These are phyloP conservation scores for Crassisporium funariophilum DNA, from an alignment of 768 basidiomycete genomes.

Conservation along the genomic window DNA sequence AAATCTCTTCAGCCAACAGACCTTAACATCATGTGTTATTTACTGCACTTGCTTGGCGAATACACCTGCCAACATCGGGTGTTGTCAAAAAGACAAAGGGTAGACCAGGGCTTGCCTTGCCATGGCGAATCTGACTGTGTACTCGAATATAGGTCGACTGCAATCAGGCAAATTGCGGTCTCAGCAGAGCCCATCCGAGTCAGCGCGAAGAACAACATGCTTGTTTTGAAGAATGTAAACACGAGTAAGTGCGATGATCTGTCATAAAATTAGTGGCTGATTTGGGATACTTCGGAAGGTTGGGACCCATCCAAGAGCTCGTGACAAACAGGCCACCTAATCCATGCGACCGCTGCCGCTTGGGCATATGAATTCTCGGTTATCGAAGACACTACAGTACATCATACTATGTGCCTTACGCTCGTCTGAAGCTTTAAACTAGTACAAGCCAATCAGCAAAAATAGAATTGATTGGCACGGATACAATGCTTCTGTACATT, in stretches of 20 bases:
- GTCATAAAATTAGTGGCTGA: constrained; percentile 10
- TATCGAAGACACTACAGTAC: too few species aligned
- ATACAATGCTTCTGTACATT: too few species aligned
- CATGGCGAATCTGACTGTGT: background rate
- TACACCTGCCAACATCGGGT: constrained; percentile 22
- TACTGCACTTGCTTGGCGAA: constrained; percentile 13
- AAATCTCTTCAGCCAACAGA: background rate
- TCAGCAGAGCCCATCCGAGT: constrained; percentile 35
- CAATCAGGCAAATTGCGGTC: constrained; percentile 36
- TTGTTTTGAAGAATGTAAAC: constrained; percentile 3
- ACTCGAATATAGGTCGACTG: constrained; percentile 63
- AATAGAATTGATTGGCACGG: too few species aligned
- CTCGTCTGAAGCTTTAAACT: too few species aligned
- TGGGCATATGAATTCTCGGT: constrained; percentile 4
- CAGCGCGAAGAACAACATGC: background rate
- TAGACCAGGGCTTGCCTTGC: constrained; percentile 2
- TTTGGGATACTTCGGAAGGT: constrained; percentile 4
- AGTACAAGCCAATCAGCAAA: too few species aligned
- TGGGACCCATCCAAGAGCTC: constrained; percentile 16
- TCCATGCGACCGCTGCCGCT: constrained; percentile 17
- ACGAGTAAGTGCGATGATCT: constrained; percentile 4
- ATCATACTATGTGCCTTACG: too few species aligned
- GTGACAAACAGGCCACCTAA: constrained; percentile 1
- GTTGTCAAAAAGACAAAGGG: constrained; percentile 22
- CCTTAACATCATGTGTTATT: constrained; percentile 28